Evolutionary conservation across 2,329 filamentous ascomycete genomes (phyloP).

Genomic region (Ophiocordyceps camponoti-leonardi): DNA sequence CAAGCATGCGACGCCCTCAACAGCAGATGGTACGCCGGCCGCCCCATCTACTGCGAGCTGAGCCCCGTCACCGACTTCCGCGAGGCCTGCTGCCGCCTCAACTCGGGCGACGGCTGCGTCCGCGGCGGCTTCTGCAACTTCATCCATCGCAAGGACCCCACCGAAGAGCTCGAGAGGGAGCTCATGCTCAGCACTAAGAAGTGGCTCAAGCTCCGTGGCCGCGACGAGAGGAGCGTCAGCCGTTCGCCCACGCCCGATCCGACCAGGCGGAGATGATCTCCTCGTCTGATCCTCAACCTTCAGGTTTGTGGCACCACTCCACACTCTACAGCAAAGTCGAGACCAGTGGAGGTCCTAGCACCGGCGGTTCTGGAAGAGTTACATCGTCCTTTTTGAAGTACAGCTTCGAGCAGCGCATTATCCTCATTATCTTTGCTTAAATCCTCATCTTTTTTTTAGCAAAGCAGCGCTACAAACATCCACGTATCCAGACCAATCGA

Average conservation of each 20-base stretch:
- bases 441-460: no score
- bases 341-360: no score
- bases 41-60: constrained; percentile 96
- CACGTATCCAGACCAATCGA: no score
- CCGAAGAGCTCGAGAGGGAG: constrained; percentile 74
- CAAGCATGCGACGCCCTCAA: constrained; percentile 89
- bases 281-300: background rate
- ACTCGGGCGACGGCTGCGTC: constrained; percentile 88
- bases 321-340: no score
- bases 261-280: background rate
- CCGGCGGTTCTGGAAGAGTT: no score
- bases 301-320: background rate
- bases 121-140: constrained; percentile 98
- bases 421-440: background rate
- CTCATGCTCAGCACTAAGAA: constrained; percentile 84
- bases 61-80: constrained; percentile 95
- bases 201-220: constrained; percentile 73
- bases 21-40: constrained; percentile 86
- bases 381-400: no score
- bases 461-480: no score
- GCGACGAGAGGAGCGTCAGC: constrained; percentile 66
- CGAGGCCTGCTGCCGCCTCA: constrained; percentile 90
- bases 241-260: constrained; percentile 80
- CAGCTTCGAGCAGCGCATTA: no score
- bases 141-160: constrained; percentile 93